phyloP scores from a whole-genome alignment of 306 rosid genomes.

The Phaseolus lunatus region DNA sequence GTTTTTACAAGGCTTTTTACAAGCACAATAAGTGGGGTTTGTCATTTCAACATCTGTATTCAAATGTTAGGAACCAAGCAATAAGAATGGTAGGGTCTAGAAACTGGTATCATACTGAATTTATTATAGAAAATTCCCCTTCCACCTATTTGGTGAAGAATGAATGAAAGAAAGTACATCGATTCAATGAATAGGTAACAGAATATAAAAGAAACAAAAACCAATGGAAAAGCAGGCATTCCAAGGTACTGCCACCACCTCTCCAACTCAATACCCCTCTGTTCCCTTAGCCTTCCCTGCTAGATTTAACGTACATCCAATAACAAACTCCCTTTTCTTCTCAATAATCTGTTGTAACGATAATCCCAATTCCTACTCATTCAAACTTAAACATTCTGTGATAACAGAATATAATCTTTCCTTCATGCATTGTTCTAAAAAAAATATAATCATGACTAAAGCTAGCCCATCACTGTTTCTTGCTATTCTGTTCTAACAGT shows the following conservation, averaged over 20 bases:
- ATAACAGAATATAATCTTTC: not conserved
- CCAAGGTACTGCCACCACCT: not conserved
- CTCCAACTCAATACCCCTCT: not conserved
- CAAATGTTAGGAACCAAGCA: too few species aligned
- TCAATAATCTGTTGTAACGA: not conserved
- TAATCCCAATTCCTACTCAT: not conserved
- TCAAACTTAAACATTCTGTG: not conserved
- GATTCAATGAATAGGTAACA: too few species aligned
- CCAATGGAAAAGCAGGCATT: not conserved
- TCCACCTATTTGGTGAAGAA: too few species aligned
- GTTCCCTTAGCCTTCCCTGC: not conserved
- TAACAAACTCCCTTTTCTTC: not conserved
- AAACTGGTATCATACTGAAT: too few species aligned
- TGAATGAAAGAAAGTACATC: too few species aligned
- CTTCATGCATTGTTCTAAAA: not conserved
- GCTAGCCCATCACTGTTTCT: not conserved
- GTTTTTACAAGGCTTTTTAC: too few species aligned
- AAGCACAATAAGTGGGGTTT: not conserved
- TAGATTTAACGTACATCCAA: not conserved
- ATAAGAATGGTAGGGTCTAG: too few species aligned
- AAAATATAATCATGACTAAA: not conserved
- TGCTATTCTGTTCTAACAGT: not conserved
- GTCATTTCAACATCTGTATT: not conserved
- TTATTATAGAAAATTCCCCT: too few species aligned
- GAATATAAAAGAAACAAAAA: too few species aligned